Evolutionary conservation across 2,329 filamentous ascomycete species (phyloP), one percentile per base, ranked within the genome.

Genomic region (Rhynchosporium secalis): DNA sequence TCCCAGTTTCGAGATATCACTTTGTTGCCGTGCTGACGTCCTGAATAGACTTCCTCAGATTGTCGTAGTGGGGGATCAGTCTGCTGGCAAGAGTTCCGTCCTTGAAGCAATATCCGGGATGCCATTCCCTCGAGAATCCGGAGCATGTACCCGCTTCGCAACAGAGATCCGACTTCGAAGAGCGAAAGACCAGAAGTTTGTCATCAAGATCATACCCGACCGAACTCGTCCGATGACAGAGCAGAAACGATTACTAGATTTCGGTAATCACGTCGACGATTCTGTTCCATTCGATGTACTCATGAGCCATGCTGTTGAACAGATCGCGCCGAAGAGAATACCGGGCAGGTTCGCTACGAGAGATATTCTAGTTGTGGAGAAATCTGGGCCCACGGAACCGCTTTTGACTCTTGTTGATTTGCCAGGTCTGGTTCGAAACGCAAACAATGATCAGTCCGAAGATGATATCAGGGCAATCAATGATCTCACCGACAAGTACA

Each of bases 371-470:
- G 61, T 65, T 12, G 62, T 67, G 4, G 64, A 67, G 56, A 61
- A 62, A 31, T 56, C 54, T 13, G 66, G 66, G 2, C 66, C 66
- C 26, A 71, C 76, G 3, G 76, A 76, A 29, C 79, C 79, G 1
- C 79, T 83, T 26, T 75, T 87, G 33, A 86, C 84, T 0, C 76
- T 86, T 33, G 82, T 87, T 4, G 83, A 87, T 70, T 75, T 86
- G 1, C 84, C 83, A 0, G 83, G 84, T 2, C 72, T 87, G 7
- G 81, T 85, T 51, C 79, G 83, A 63, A 78, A 77, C 2, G 72
- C 72, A 1, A 62, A 65, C 40, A 65, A 62, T 28, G 62, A 65
- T 52, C 62, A 65, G 31, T 62, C 62, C 13, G 61, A 65, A 38
- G 70, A 71, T 1, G 81, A 82, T 47, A 77, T 78, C 1, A 71